phyloP scores from a whole-genome alignment of 371 early-diverging fungal genomes.

The Nematocida minor region DNA sequence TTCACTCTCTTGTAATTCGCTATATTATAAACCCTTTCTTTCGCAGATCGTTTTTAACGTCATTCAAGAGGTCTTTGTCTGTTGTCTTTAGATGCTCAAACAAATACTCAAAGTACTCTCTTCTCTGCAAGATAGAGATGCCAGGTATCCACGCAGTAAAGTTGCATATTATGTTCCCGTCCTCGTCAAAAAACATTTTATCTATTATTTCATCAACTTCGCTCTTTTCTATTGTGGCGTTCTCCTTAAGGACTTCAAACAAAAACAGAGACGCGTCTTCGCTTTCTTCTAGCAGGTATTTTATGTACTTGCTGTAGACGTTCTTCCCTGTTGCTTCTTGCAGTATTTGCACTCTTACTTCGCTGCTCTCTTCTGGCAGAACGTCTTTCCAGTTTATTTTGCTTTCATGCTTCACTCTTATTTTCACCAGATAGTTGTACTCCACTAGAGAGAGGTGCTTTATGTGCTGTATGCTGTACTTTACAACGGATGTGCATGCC shows the following conservation, averaged over 20 bases:
- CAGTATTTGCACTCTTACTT: not conserved
- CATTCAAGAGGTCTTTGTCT: not conserved
- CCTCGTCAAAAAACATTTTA: slow-evolving; percentile 42
- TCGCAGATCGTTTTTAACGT: slow-evolving; percentile 7
- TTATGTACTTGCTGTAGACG: slow-evolving; percentile 13
- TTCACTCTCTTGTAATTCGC: too few relatives aligned
- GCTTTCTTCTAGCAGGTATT: not conserved
- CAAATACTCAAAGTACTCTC: slow-evolving; percentile 32
- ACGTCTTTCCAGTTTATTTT: slow-evolving; percentile 10
- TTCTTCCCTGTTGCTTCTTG: not conserved
- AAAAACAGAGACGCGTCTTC: slow-evolving; percentile 32
- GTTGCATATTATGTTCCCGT: not conserved
- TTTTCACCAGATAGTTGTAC: slow-evolving; percentile 25
- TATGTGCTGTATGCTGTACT: not conserved
- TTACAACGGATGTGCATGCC: not conserved
- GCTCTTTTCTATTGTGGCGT: not conserved
- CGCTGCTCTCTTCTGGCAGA: not conserved
- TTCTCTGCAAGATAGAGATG: slow-evolving; percentile 4
- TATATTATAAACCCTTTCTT: slow-evolving; percentile 36
- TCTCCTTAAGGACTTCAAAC: not conserved
- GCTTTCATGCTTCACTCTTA: not conserved
- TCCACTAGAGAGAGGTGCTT: not conserved
- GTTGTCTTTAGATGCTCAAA: slow-evolving; percentile 12
- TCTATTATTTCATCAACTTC: slow-evolving; percentile 25
- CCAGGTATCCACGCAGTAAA: slow-evolving; percentile 37